A percentile compares a stretch with the other conserved stretches of the same genome.
Evolutionary conservation across 306 rosid species (phyloP).

Genomic region (Urtica urens): DNA sequence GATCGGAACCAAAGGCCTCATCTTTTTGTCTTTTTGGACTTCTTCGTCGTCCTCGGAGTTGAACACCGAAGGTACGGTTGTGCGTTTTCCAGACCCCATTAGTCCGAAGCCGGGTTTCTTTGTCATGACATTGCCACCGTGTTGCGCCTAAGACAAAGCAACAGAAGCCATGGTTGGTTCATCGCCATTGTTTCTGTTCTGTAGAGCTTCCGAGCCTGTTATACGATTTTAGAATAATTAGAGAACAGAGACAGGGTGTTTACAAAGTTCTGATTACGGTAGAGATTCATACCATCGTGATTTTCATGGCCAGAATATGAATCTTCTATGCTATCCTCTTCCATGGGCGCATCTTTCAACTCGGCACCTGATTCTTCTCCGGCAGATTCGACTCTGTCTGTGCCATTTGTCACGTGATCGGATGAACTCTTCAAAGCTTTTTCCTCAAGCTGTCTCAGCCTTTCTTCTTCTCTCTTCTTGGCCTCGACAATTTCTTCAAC

Average conservation of each 20-base stretch:
- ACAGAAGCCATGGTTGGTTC: slow-evolving; percentile 40
- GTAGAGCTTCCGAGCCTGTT: slow-evolving; percentile 44
- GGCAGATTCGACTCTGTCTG: slow-evolving; percentile 24
- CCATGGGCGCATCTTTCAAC: slow-evolving; percentile 27
- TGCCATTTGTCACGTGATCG: slow-evolving; percentile 27
- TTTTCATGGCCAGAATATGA: slow-evolving; percentile 40
- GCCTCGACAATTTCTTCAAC: slow-evolving; percentile 91
- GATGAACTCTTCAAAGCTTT: slow-evolving; percentile 44
- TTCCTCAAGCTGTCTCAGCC: slow-evolving; percentile 40
- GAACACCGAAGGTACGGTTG: too few species aligned
- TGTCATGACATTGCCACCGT: slow-evolving; percentile 50
- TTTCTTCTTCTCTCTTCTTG: slow-evolving; percentile 64
- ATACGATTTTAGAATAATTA: slow-evolving; percentile 19
- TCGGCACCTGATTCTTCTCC: slow-evolving; percentile 40
- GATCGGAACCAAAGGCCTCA: too few species aligned
- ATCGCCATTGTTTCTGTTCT: slow-evolving; percentile 34
- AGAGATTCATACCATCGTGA: slow-evolving; percentile 36
- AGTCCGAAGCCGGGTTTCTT: slow-evolving; percentile 94
- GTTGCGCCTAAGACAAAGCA: slow-evolving; percentile 43
- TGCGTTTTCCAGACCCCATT: slow-evolving; percentile 90
- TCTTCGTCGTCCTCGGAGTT: too few species aligned
- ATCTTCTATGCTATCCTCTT: slow-evolving; percentile 28
- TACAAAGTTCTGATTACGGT: not conserved
- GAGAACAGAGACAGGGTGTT: slow-evolving; percentile 4
- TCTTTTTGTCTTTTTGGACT: too few species aligned